A percentile compares a stretch with the other conserved stretches of the same genome.
Conservation (phyloP, 139 green algal genomes). For the Haematococcus sp. region DNA sequence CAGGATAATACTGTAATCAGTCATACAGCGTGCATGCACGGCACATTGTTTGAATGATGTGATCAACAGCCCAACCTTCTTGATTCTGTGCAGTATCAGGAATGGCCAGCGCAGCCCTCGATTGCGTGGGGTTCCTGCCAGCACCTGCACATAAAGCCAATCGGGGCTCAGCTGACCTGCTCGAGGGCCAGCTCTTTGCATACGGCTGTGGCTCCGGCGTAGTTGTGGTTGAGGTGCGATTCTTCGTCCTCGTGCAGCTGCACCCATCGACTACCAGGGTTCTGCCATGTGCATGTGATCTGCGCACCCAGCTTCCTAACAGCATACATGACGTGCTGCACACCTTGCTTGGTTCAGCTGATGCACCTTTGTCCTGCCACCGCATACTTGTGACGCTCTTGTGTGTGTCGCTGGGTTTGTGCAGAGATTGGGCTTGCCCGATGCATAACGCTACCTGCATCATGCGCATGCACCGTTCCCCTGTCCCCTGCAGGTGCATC, state of each 20-base stretch:
- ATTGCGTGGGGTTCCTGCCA: slow-evolving; percentile 53
- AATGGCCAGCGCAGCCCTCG: slow-evolving; percentile 31
- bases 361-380: no score
- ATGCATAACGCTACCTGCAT: not conserved
- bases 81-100: no score
- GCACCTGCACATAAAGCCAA: slow-evolving; percentile 47
- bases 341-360: no score
- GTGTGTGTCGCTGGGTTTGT: no score
- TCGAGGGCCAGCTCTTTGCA: slow-evolving; percentile 60
- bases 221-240: slow-evolving; percentile 30
- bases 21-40: no score
- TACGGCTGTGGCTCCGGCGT: slow-evolving; percentile 64
- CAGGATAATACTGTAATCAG: no score
- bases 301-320: no score
- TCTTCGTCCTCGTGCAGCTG: not conserved
- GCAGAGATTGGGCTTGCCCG: no score
- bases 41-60: no score
- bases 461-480: not conserved
- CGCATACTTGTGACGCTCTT: no score
- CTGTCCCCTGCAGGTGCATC: slow-evolving; percentile 38
- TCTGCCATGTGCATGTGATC: not conserved
- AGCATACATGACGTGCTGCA: no score
- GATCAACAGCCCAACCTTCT: no score
- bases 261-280: not conserved
- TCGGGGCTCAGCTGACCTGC: slow-evolving; percentile 45